Conservation (phyloP, 202 grass and related monocot genomes). For the Elaeis oleifera region DNA sequence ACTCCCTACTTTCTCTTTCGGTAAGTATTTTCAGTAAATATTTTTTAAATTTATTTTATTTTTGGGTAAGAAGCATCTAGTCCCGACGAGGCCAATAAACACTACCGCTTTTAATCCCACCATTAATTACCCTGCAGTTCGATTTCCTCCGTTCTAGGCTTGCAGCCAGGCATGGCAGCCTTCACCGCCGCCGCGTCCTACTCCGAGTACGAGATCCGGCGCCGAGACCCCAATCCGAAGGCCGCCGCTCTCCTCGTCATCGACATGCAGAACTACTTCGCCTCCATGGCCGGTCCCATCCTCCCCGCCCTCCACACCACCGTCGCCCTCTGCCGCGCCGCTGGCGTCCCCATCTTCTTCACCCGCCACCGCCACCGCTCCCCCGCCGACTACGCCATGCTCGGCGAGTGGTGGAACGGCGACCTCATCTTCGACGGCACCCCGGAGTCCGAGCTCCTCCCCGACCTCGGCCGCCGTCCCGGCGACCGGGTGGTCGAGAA, state of each 20-base stretch:
- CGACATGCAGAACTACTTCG: slow-evolving; percentile 64
- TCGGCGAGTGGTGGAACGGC: slow-evolving; percentile 51
- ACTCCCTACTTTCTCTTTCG: too few species aligned
- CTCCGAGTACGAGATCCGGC: slow-evolving; percentile 45
- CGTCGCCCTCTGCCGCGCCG: slow-evolving; percentile 40
- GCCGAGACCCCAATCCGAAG: slow-evolving; percentile 35
- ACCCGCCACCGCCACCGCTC: slow-evolving; percentile 46
- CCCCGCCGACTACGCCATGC: slow-evolving; percentile 24
- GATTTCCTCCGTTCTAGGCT: too few species aligned
- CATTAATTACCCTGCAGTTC: too few species aligned
- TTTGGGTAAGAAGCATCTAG: too few species aligned
- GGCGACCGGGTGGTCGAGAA: slow-evolving; percentile 51
- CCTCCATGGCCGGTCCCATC: slow-evolving; percentile 23
- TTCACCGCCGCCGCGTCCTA: slow-evolving; percentile 3
- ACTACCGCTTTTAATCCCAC: too few species aligned
- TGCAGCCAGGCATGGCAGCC: not conserved
- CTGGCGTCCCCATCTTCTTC: slow-evolving; percentile 37
- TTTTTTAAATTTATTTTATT: too few species aligned
- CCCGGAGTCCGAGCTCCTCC: slow-evolving; percentile 42
- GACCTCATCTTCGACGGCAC: slow-evolving; percentile 48
- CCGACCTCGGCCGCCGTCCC: slow-evolving; percentile 5
- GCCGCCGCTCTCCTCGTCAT: slow-evolving; percentile 47
- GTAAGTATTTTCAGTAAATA: too few species aligned
- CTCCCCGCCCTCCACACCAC: slow-evolving; percentile 38
- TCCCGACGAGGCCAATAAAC: too few species aligned